These are phyloP conservation scores for Saccharomycopsis vini DNA, from an alignment of 805 yeast genomes.

Conservation along the genomic window DNA sequence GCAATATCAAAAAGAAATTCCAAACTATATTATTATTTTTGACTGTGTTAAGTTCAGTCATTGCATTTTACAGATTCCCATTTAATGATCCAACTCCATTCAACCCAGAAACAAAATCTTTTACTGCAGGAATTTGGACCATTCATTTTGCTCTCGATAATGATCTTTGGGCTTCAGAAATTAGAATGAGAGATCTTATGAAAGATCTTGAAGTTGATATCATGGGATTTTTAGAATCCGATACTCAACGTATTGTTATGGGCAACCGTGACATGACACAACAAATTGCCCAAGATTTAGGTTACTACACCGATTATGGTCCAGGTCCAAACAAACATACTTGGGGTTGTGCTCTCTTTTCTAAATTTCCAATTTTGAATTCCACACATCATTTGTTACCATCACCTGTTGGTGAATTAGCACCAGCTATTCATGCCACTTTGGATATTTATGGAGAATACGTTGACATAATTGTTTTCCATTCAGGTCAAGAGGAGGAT, in stretches of 20 bases:
- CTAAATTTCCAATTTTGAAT: constrained; percentile 87
- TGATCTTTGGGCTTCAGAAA: constrained; percentile 96
- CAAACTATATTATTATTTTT: constrained; percentile 29
- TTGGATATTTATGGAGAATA: constrained; percentile 79
- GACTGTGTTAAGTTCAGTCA: constrained; percentile 37
- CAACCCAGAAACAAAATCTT: constrained; percentile 56
- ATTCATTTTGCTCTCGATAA: constrained; percentile 95
- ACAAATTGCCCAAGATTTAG: constrained; percentile 81
- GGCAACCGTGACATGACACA: constrained; percentile 94
- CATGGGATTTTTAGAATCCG: constrained; percentile 84
- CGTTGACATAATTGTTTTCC: constrained; percentile 94
- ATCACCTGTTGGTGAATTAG: constrained; percentile 95
- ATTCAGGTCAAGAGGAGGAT: constrained; percentile 97
- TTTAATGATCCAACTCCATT: constrained; percentile 56
- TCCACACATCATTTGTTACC: constrained; percentile 90
- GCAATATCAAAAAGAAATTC: constrained; percentile 20
- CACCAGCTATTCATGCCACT: constrained; percentile 97
- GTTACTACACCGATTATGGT: constrained; percentile 93
- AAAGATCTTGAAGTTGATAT: constrained; percentile 84
- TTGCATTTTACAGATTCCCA: constrained; percentile 50
- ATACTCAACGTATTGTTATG: constrained; percentile 87
- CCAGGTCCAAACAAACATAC: constrained; percentile 98
- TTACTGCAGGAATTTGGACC: constrained; percentile 98
- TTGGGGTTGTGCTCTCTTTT: constrained; percentile 91
- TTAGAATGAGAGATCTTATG: constrained; percentile 76